phyloP scores from a whole-genome alignment of 1,284 basidiomycete species.

The Bjerkandera adusta region DNA sequence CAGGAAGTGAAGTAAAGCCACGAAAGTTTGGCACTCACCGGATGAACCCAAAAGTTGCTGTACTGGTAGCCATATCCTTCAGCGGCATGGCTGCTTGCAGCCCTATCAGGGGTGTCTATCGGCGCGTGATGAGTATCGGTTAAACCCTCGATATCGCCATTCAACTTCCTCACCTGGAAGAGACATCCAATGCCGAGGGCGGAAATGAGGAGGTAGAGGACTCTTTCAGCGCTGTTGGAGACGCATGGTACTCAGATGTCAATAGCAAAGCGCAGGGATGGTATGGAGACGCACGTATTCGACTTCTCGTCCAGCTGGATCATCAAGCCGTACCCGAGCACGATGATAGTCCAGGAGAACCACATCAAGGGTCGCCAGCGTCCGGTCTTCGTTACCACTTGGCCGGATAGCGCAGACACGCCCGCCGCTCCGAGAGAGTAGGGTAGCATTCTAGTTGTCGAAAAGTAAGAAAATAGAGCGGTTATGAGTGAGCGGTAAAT shows the following conservation, averaged over 20 bases:
- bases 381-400: slow-evolving; percentile 58
- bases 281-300: slow-evolving; percentile 37
- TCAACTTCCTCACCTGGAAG: slow-evolving; percentile 49
- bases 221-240: slow-evolving; percentile 52
- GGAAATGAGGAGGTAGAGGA: slow-evolving; percentile 58
- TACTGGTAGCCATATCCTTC: slow-evolving; percentile 79
- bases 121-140: neutral
- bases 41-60: slow-evolving; percentile 69
- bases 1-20: neutral
- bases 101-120: slow-evolving; percentile 61
- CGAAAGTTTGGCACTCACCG: slow-evolving; percentile 38
- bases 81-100: slow-evolving; percentile 81
- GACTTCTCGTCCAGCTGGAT: slow-evolving; percentile 42
- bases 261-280: neutral
- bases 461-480: slow-evolving; percentile 1
- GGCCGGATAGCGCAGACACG: slow-evolving; percentile 57
- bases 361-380: slow-evolving; percentile 66
- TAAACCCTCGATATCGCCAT: neutral
- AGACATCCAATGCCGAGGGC: slow-evolving; percentile 60
- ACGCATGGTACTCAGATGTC: neutral
- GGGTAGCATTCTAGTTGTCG: slow-evolving; percentile 59
- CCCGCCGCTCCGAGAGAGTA: slow-evolving; percentile 66
- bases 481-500: neutral
- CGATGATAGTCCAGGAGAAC: slow-evolving; percentile 51
- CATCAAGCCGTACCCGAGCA: slow-evolving; percentile 70